Evolutionary conservation across 176 grass and related monocot genomes (phyloP), one percentile per base, ranked within the genome.

Genomic region (Otatea glauca): DNA sequence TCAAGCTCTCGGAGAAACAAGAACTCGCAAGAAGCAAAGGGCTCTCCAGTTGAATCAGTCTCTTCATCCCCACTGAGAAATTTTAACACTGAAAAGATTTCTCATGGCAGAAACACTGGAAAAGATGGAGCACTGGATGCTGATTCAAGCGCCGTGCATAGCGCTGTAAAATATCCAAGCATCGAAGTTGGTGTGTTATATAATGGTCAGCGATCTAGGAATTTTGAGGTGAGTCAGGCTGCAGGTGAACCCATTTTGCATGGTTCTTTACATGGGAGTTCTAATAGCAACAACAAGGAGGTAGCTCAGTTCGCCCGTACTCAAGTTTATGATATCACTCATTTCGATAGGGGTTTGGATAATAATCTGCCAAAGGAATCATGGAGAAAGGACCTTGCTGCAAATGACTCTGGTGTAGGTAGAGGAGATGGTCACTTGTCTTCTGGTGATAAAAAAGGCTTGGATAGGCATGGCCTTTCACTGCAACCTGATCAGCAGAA

Each of bases 11-110:
- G 41, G 75, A 87, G 72, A 87, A 90, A 72, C 51, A 90, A 88
- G 88, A 88, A 87, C 10, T 75, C 83, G 77, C 68, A 42, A 54
- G 91, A 90, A 87, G 75, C 72, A 81, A 89, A 76, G 65, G 88
- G 91, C 68, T 93, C 91, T 85, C 81, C 91, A 45, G 88, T 93
- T 75, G 91, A 85, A 66, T 93, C 91, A 43, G 91, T 93, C 70
- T 93, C 88, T 85, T 93, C 91, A 75, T 93, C 91, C 77, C 91
- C 91, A 48, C 56, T 88, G 59, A 84, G 84, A 83, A 62, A 71
- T 77, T 70, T 43, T 44, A 85, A 80, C 77, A 87, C 2, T 43
- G 85, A 90, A 8, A 93, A 63, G 76, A 25, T 87, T 59, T 69
- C 76, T 75, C 82, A 68, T 64, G 86, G 65, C 84, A 88, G 45